These are phyloP conservation scores for Talaromyces sp. DNA, from an alignment of 2,329 filamentous ascomycete genomes.

Conservation along the genomic window DNA sequence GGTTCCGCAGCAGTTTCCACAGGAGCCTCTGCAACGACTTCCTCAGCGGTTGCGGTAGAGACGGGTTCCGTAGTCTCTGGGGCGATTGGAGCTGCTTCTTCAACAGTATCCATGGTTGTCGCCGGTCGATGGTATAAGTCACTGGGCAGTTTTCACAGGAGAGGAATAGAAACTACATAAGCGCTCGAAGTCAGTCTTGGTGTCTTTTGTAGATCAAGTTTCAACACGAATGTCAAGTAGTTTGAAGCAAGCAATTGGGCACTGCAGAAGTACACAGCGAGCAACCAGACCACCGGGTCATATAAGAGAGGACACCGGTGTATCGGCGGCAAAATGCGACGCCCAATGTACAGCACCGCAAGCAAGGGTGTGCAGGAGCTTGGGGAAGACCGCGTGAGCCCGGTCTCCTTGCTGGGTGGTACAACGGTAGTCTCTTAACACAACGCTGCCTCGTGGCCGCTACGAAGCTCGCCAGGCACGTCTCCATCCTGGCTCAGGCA, in stretches of 20 bases:
- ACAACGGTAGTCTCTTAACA: neutral
- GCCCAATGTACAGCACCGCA: neutral
- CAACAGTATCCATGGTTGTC: constrained; percentile 19
- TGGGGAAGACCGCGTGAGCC: neutral
- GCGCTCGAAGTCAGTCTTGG: neutral
- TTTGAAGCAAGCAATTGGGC: neutral
- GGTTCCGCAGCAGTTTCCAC: constrained; percentile 5
- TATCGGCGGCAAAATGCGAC: neutral
- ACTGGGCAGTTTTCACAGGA: neutral
- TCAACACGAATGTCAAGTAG: neutral
- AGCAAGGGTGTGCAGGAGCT: neutral
- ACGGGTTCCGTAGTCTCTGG: constrained; percentile 23
- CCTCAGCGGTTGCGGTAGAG: constrained; percentile 1
- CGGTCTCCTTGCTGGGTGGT: neutral
- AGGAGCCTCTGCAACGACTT: neutral
- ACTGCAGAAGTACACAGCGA: neutral
- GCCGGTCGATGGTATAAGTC: neutral
- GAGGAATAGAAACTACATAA: neutral
- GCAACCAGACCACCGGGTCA: neutral
- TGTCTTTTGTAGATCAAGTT: neutral
- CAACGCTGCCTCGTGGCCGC: neutral
- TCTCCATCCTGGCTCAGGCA: neutral
- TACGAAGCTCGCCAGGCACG: neutral
- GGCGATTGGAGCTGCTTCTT: constrained; percentile 14
- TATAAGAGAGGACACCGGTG: neutral